Conservation (phyloP, 768 basidiomycete species). For the Mrakia hoshinonis region DNA sequence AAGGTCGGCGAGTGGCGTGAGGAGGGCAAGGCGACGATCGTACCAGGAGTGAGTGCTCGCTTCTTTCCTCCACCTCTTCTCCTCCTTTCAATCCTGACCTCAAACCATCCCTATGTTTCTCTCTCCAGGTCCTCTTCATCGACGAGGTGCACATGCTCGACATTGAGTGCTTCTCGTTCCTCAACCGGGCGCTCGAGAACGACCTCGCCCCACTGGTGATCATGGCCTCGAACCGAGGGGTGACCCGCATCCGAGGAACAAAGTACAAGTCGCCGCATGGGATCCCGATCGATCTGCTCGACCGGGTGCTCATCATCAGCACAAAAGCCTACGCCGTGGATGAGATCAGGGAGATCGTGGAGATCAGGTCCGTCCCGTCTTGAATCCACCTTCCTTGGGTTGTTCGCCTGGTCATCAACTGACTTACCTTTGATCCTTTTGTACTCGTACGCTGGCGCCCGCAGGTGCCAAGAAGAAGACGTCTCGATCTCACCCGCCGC, state of each 20-base stretch:
- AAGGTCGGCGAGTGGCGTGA: slow-evolving; percentile 97
- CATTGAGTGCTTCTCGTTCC: slow-evolving; percentile 97
- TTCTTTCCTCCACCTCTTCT: neutral
- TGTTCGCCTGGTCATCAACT: neutral
- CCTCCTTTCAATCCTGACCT: neutral
- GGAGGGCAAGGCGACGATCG: slow-evolving; percentile 95
- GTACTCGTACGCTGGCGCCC: slow-evolving; percentile 47
- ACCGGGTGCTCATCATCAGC: slow-evolving; percentile 90
- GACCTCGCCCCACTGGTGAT: slow-evolving; percentile 91
- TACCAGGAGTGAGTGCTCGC: slow-evolving; percentile 67
- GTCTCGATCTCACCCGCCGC: slow-evolving; percentile 70
- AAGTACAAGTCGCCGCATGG: slow-evolving; percentile 92
- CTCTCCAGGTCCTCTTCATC: slow-evolving; percentile 55
- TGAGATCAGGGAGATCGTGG: slow-evolving; percentile 83
- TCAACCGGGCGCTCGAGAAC: slow-evolving; percentile 89
- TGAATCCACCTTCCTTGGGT: neutral
- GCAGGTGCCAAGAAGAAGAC: slow-evolving; percentile 70
- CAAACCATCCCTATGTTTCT: slow-evolving; percentile 4
- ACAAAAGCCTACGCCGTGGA: slow-evolving; percentile 74
- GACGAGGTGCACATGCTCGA: slow-evolving; percentile 89
- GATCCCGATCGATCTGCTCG: slow-evolving; percentile 84
- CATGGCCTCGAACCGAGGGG: slow-evolving; percentile 96
- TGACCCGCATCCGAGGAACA: slow-evolving; percentile 88
- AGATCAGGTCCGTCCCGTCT: slow-evolving; percentile 59
- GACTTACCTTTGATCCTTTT: neutral